phyloP scores from a whole-genome alignment of 306 rosid species.

The Ceratonia siliqua region DNA sequence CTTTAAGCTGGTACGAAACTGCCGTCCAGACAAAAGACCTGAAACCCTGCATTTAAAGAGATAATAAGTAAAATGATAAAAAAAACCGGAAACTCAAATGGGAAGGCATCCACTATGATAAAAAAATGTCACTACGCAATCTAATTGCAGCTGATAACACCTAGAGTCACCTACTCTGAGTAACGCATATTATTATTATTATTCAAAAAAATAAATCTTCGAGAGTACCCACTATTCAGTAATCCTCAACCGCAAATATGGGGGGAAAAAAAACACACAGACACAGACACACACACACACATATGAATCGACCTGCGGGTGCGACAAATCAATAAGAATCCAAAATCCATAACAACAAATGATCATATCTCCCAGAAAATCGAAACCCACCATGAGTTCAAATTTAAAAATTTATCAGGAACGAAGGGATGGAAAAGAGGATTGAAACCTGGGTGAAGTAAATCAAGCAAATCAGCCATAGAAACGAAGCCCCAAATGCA shows the following conservation, averaged over 20 bases:
- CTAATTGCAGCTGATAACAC: neutral
- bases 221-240: neutral
- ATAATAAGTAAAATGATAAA: neutral
- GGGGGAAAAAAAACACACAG: neutral
- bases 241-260: neutral
- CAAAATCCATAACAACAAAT: slow-evolving; percentile 16
- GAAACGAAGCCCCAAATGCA: slow-evolving; percentile 69
- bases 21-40: slow-evolving; percentile 92
- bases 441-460: slow-evolving; percentile 82
- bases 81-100: neutral
- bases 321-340: slow-evolving; percentile 30
- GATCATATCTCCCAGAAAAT: slow-evolving; percentile 28
- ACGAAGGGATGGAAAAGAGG: neutral
- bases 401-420: neutral
- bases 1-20: slow-evolving; percentile 85
- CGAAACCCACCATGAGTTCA: neutral
- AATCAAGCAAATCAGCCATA: slow-evolving; percentile 82
- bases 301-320: no score
- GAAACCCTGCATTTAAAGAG: slow-evolving; percentile 63
- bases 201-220: neutral
- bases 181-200: neutral
- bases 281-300: no score
- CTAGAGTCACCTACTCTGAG: neutral
- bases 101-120: slow-evolving; percentile 1
- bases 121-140: slow-evolving; percentile 14